A percentile compares a stretch with the other conserved stretches of the same genome.
phyloP scores from a whole-genome alignment of 257 asterid species.

The Anisodus tanguticus region DNA sequence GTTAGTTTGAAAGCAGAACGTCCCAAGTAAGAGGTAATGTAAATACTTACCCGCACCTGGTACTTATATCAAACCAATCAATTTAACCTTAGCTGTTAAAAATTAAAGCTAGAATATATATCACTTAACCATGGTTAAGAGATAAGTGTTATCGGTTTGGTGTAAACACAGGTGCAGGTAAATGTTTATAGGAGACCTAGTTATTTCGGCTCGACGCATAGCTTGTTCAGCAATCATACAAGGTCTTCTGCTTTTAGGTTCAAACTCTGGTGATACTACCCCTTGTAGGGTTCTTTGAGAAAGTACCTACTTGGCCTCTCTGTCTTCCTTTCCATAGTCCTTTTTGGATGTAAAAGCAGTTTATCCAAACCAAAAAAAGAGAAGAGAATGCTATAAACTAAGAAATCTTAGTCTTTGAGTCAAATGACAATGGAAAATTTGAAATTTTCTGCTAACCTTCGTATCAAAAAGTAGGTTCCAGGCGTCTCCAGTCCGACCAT shows the following conservation, averaged over 20 bases:
- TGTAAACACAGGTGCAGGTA: not conserved
- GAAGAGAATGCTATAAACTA: not conserved
- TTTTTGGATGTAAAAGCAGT: constrained; percentile 39
- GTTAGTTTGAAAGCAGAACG: not conserved
- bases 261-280: constrained; percentile 29
- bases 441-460: constrained; percentile 35
- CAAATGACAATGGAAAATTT: not conserved
- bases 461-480: constrained; percentile 42
- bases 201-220: constrained; percentile 36
- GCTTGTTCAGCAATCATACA: constrained; percentile 39
- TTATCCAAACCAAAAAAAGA: constrained; percentile 26
- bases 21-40: not conserved
- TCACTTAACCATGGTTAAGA: not conserved
- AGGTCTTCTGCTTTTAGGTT: constrained; percentile 27
- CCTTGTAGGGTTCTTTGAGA: constrained; percentile 36
- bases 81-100: not conserved
- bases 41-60: not conserved
- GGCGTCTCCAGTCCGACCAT: constrained; percentile 43
- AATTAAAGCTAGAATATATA: not conserved
- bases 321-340: constrained; percentile 38
- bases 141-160: not conserved
- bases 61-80: not conserved
- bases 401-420: not conserved
- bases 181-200: constrained; percentile 32
- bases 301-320: constrained; percentile 36